These are phyloP conservation scores for Calonectria multiphialidica DNA, from an alignment of 2,329 filamentous ascomycete genomes.

Conservation along the genomic window DNA sequence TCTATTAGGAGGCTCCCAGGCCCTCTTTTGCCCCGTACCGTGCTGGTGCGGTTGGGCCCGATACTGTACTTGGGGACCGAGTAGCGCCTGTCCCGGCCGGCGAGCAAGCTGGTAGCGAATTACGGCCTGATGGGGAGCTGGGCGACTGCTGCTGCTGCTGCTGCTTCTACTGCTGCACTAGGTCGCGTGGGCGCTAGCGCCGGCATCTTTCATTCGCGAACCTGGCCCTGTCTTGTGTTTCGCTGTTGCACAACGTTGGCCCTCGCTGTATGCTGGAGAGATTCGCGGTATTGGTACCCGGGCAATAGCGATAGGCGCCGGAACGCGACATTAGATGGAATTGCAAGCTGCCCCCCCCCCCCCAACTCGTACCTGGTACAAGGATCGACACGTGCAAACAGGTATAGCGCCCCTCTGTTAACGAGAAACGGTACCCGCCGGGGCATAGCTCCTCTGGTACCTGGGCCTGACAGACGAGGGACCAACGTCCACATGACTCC, in stretches of 20 bases:
- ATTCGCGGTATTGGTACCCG: conserved; percentile 9
- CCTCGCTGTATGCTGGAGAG: not conserved
- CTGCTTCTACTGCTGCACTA: not conserved
- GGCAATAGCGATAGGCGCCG: conserved; percentile 9
- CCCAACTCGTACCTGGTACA: not conserved
- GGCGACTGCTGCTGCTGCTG: not conserved
- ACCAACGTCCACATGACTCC: conserved; percentile 33
- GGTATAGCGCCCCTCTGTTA: not conserved
- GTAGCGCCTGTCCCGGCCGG: not conserved
- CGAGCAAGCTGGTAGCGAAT: not conserved
- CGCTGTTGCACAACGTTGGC: conserved; percentile 1
- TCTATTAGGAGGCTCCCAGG: conserved; percentile 6
- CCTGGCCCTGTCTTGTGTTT: not conserved
- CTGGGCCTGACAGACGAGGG: not conserved
- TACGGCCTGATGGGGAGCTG: not conserved
- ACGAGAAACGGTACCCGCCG: conserved; percentile 3
- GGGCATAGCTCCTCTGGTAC: conserved; percentile 9
- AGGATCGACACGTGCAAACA: conserved; percentile 7
- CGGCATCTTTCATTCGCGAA: not conserved
- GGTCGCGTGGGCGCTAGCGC: conserved; percentile 19
- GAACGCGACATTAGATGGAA: not conserved
- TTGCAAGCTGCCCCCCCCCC: not conserved
- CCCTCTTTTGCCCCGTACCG: not conserved
- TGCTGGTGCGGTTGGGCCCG: not conserved
- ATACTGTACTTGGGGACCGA: not conserved